Evolutionary conservation across 2,329 filamentous ascomycete genomes (phyloP).

Genomic region (Fusarium guadeloupense): DNA sequence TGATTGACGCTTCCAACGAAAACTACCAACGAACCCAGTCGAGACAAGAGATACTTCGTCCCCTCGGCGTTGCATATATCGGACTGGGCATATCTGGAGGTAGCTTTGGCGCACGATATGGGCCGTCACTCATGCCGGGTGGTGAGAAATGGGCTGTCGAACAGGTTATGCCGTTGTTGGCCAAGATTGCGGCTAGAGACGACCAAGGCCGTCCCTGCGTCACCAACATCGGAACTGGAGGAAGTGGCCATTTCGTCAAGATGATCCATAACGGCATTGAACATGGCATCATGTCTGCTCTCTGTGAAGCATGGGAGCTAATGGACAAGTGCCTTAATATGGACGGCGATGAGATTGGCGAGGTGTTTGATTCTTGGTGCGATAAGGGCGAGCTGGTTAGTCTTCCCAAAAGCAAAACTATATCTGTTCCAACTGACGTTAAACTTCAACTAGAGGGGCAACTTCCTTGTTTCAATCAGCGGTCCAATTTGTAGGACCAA

Average conservation of each 20-base stretch:
- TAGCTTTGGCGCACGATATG: conserved; percentile 72
- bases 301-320: conserved; percentile 72
- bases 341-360: conserved; percentile 66
- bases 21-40: conserved; percentile 71
- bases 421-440: background rate
- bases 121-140: conserved; percentile 74
- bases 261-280: conserved; percentile 82
- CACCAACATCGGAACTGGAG: conserved; percentile 66
- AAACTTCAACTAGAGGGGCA: conserved; percentile 48
- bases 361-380: conserved; percentile 70
- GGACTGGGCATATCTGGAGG: conserved; percentile 75
- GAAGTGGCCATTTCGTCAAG: conserved; percentile 76
- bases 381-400: conserved; percentile 60
- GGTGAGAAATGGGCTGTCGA: conserved; percentile 67
- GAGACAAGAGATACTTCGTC: conserved; percentile 65
- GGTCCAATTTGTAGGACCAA: conserved; percentile 66
- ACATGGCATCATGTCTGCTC: conserved; percentile 72
- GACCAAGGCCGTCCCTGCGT: conserved; percentile 66
- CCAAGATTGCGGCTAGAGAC: conserved; percentile 70
- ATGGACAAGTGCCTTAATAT: conserved; percentile 68
- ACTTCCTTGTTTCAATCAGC: conserved; percentile 71
- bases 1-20: conserved; percentile 76
- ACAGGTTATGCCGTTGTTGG: conserved; percentile 67
- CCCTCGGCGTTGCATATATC: conserved; percentile 70
- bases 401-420: accelerated